These are phyloP conservation scores for Xylaria bambusicola DNA, from an alignment of 495 filamentous ascomycete species.

Conservation along the genomic window DNA sequence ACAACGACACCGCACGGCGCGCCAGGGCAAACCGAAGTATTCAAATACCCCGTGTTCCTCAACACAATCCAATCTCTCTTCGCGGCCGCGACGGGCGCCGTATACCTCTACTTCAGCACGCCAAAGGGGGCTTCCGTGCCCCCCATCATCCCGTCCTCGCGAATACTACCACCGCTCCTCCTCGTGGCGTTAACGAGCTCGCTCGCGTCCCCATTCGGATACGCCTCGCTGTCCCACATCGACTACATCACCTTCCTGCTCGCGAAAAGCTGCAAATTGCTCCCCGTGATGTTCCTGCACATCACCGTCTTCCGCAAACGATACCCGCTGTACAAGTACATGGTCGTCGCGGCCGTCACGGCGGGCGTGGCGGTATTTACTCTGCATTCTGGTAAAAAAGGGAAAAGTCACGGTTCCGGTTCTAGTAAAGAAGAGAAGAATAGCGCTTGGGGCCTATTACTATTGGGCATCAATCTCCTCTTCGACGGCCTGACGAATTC, in stretches of 20 bases:
- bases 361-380: constrained; percentile 94
- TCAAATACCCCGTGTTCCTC: constrained; percentile 90
- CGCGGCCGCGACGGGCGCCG: constrained; percentile 75
- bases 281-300: constrained; percentile 96
- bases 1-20: constrained; percentile 89
- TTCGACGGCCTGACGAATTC: constrained; percentile 96
- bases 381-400: constrained; percentile 70
- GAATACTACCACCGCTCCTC: constrained; percentile 75
- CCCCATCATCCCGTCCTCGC: constrained; percentile 72
- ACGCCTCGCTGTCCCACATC: constrained; percentile 89
- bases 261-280: constrained; percentile 94
- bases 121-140: constrained; percentile 50
- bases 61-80: constrained; percentile 95
- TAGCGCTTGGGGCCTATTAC: constrained; percentile 73
- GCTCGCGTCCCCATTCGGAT: constrained; percentile 91
- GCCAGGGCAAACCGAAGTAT: constrained; percentile 61
- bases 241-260: constrained; percentile 99
- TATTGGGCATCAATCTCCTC: constrained; percentile 88
- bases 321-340: constrained; percentile 96
- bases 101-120: constrained; percentile 75
- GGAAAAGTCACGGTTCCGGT: constrained; percentile 43
- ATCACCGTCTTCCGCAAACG: constrained; percentile 85
- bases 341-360: constrained; percentile 87
- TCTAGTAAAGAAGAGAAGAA: constrained; percentile 49
- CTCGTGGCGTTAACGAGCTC: constrained; percentile 85